Evolutionary conservation across 163 green algal genomes (phyloP), one percentile per base, ranked within the genome.

Genomic region (Prototheca wickerhamii): DNA sequence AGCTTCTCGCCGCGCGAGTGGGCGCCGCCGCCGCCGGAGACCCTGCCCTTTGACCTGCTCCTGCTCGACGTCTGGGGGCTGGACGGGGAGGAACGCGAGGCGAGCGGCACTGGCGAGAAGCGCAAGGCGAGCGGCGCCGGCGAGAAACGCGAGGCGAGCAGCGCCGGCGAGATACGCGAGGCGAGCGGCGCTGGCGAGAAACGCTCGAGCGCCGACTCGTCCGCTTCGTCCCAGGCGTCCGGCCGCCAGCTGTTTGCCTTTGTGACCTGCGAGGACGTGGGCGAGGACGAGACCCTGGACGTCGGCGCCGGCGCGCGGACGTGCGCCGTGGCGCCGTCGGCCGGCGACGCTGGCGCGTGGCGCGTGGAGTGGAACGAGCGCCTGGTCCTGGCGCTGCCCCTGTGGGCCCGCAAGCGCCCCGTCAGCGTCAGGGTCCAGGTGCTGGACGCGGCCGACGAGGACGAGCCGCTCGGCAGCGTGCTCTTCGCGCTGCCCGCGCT

Each of bases 61-160:
- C 62, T 90, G 21, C 64, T 87, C 0, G 83, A 91, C 53, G 70
- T 87, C 42, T 55, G 73, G 17, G 30, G 29, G 4, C 46, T 54
- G 46, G 37, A 44, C 10, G 10, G 10, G 37, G 37, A 44, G 1
- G 37, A 15, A 10, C n/a, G n/a, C n/a, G n/a, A n/a, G n/a, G n/a
- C n/a, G n/a, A n/a, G n/a, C n/a, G n/a, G n/a, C n/a, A n/a, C n/a
- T n/a, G n/a, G n/a, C n/a, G n/a, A n/a, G n/a, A n/a, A n/a, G n/a
- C n/a, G n/a, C n/a, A n/a, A n/a, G n/a, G n/a, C n/a, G n/a, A n/a
- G n/a, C n/a, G n/a, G n/a, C n/a, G n/a, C n/a, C n/a, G n/a, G n/a
- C n/a, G n/a, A n/a, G n/a, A n/a, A n/a, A n/a, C n/a, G n/a, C n/a
- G n/a, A n/a, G n/a, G n/a, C n/a, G n/a, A n/a, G n/a, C n/a, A n/a